phyloP scores from a whole-genome alignment of 2,329 filamentous ascomycete genomes.

The Tolypocladium endophyticum region DNA sequence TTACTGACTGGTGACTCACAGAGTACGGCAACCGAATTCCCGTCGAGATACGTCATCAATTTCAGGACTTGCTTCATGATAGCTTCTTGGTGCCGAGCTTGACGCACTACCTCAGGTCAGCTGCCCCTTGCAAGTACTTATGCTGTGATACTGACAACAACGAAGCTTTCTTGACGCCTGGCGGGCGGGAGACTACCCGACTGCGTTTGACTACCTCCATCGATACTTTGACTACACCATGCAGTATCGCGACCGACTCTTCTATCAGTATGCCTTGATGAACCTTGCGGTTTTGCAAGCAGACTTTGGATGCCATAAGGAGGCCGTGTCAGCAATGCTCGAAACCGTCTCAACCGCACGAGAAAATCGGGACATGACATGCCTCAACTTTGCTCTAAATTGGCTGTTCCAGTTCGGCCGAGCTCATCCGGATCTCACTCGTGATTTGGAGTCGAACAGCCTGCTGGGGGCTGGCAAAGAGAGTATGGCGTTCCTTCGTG shows the following conservation, averaged over 20 bases:
- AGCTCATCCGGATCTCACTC: conserved; percentile 66
- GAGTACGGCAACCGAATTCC: conserved; percentile 71
- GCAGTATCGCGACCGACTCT: conserved; percentile 69
- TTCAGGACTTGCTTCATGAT: conserved; percentile 57
- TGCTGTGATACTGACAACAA: not conserved
- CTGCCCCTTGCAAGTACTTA: not conserved
- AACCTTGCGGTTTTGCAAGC: conserved; percentile 90
- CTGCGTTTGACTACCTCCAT: conserved; percentile 82
- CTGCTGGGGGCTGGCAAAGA: conserved; percentile 73
- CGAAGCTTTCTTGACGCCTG: conserved; percentile 79
- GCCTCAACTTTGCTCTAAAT: conserved; percentile 88
- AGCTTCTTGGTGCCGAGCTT: conserved; percentile 61
- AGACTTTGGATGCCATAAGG: conserved; percentile 84
- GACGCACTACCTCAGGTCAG: conserved; percentile 61
- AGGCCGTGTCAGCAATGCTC: conserved; percentile 88
- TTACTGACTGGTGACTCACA: conserved; percentile 20
- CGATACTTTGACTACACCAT: conserved; percentile 96
- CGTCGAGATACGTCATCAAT: conserved; percentile 57
- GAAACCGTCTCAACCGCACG: conserved; percentile 91
- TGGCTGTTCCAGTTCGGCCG: conserved; percentile 96
- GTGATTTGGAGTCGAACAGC: conserved; percentile 57
- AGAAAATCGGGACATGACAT: conserved; percentile 85
- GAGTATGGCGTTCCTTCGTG: conserved; percentile 70
- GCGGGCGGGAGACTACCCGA: conserved; percentile 81
- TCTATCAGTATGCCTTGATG: conserved; percentile 90